A percentile compares a stretch with the other conserved stretches of the same genome.
phyloP scores from a whole-genome alignment of 2,329 filamentous ascomycete genomes.

The Orbilia ellipsospora region DNA sequence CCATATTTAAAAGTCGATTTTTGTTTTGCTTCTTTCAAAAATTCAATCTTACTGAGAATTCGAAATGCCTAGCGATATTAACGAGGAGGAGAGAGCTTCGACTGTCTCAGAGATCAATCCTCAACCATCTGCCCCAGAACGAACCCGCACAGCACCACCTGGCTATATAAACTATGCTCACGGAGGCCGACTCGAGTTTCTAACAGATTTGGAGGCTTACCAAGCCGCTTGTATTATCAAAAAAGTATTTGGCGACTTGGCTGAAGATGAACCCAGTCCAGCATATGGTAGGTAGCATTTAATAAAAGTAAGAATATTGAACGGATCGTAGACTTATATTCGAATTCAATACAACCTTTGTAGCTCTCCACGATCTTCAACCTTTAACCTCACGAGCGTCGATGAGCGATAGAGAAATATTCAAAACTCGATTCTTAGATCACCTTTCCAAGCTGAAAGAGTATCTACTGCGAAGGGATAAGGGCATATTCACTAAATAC shows the following conservation, averaged over 20 bases:
- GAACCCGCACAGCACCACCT: slow-evolving; percentile 13
- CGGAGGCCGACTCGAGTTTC: slow-evolving; percentile 29
- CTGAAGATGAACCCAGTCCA: slow-evolving; percentile 19
- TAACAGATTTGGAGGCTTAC: slow-evolving; percentile 40
- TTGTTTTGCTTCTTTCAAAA: no score
- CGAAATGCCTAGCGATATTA: no score
- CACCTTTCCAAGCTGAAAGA: slow-evolving; percentile 27
- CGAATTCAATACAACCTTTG: no score
- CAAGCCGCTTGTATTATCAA: slow-evolving; percentile 44
- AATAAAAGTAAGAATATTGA: no score
- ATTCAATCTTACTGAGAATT: no score
- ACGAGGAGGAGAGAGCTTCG: slow-evolving; percentile 34
- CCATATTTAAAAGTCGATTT: background rate
- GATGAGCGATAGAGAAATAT: slow-evolving; percentile 17
- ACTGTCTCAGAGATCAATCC: background rate
- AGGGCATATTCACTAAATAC: background rate
- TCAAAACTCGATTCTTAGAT: slow-evolving; percentile 8
- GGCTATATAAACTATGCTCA: slow-evolving; percentile 19
- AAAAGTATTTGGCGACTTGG: slow-evolving; percentile 15
- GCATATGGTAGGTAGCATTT: slow-evolving; percentile 26
- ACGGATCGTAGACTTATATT: no score
- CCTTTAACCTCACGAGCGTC: background rate
- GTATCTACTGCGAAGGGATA: background rate
- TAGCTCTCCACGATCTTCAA: slow-evolving; percentile 23
- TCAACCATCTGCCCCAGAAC: background rate